Percentiles rank a stretch among this genome's conserved stretches.
Conservation (phyloP, 2,329 filamentous ascomycete genomes). For the Microdochium trichocladiopsis region DNA sequence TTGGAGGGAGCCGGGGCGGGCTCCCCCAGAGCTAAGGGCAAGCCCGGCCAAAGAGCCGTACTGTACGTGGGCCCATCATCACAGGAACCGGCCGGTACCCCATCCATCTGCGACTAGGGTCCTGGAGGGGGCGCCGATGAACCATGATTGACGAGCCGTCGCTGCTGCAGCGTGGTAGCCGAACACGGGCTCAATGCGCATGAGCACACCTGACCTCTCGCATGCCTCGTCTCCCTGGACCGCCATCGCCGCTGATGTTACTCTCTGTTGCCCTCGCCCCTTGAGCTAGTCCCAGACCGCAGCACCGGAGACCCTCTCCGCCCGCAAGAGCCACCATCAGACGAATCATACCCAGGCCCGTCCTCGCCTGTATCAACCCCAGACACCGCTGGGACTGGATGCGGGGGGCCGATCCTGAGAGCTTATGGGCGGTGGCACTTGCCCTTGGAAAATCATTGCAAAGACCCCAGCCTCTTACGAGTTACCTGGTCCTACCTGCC, state of each 20-base stretch:
- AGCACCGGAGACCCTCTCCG: not conserved
- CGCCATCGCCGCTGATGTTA: not conserved
- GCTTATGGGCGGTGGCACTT: too few species aligned
- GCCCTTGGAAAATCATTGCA: not conserved
- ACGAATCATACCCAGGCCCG: too few species aligned
- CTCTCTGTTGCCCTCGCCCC: not conserved
- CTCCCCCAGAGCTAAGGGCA: too few species aligned
- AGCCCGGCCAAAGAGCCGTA: too few species aligned
- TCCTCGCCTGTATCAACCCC: not conserved
- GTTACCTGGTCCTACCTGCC: not conserved
- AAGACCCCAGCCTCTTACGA: not conserved
- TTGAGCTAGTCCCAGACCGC: not conserved
- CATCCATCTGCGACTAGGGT: conserved; percentile 1
- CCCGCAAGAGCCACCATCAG: not conserved
- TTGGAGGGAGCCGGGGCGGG: not conserved
- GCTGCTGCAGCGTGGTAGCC: not conserved
- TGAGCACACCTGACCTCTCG: not conserved
- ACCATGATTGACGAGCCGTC: not conserved
- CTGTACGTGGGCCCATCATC: not conserved
- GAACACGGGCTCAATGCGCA: not conserved
- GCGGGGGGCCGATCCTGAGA: not conserved
- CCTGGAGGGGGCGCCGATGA: not conserved
- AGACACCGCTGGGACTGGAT: not conserved
- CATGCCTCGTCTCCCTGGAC: not conserved
- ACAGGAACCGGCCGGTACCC: not conserved